phyloP scores from a whole-genome alignment of 768 basidiomycete species.

The Hypholoma sublateritium region DNA sequence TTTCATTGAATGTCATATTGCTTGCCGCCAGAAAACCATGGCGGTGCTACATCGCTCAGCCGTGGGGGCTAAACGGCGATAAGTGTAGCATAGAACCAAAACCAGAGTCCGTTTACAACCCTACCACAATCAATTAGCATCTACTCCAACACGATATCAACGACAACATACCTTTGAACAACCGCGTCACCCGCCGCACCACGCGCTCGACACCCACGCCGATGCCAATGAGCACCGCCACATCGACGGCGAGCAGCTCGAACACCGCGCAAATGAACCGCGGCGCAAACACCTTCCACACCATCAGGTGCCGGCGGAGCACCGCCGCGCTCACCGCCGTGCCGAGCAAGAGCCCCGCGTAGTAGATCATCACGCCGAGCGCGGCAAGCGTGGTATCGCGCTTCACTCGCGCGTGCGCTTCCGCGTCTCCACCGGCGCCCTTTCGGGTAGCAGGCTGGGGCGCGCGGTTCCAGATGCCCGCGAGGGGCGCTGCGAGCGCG shows the following conservation, averaged over 20 bases:
- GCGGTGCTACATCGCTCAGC: no score
- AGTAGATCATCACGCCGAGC: conserved; percentile 71
- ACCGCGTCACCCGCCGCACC: conserved; percentile 13
- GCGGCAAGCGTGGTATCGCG: conserved; percentile 49
- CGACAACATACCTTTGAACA: conserved; percentile 6
- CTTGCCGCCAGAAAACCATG: no score
- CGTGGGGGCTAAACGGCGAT: no score
- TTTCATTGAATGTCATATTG: no score
- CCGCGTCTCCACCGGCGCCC: conserved; percentile 8
- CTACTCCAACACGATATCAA: not conserved
- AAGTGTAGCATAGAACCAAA: no score
- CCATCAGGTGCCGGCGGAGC: conserved; percentile 87
- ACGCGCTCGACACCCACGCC: conserved; percentile 55
- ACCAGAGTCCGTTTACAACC: not conserved
- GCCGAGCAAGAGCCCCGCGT: conserved; percentile 61
- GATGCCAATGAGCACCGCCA: conserved; percentile 63
- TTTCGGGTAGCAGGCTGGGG: conserved; percentile 41
- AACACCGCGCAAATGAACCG: conserved; percentile 82
- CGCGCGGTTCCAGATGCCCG: conserved; percentile 82
- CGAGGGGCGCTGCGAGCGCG: conserved; percentile 62
- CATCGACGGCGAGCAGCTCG: conserved; percentile 68
- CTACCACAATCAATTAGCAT: not conserved
- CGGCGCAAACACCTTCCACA: conserved; percentile 99
- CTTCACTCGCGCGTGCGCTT: conserved; percentile 32
- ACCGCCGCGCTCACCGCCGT: conserved; percentile 73